These are phyloP conservation scores for Cytospora paraplurivora DNA, from an alignment of 2,329 filamentous ascomycete genomes.

Conservation along the genomic window DNA sequence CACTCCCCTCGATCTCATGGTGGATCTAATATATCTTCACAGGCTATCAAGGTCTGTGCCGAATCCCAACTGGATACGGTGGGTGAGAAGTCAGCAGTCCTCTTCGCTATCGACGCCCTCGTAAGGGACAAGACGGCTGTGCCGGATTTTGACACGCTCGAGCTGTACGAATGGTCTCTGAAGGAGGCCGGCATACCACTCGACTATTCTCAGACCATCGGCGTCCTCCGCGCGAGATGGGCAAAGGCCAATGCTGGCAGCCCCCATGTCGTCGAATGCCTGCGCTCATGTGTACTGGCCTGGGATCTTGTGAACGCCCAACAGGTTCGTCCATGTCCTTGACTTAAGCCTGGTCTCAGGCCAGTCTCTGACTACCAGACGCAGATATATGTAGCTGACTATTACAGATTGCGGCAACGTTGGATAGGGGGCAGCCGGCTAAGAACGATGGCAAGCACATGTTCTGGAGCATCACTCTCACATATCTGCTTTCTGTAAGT, in stretches of 20 bases:
- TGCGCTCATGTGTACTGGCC: constrained; percentile 55
- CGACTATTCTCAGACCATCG: constrained; percentile 51
- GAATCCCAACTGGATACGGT: constrained; percentile 56
- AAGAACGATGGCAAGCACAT: constrained; percentile 50
- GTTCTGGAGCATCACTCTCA: constrained; percentile 59
- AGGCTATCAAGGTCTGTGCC: constrained; percentile 53
- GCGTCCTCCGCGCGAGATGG: constrained; percentile 51
- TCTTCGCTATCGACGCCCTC: constrained; percentile 48
- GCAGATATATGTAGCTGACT: constrained; percentile 7
- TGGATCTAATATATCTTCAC: constrained; percentile 12
- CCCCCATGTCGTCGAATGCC: constrained; percentile 44
- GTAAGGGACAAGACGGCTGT: constrained; percentile 49
- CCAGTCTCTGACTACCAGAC: background rate
- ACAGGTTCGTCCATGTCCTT: constrained; percentile 45
- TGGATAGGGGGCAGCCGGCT: constrained; percentile 54
- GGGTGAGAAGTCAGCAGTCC: constrained; percentile 46
- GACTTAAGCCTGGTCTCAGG: no score
- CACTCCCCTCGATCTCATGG: background rate
- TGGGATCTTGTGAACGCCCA: constrained; percentile 61
- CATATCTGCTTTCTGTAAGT: constrained; percentile 55
- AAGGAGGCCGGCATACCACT: constrained; percentile 35
- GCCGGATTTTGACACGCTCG: constrained; percentile 53
- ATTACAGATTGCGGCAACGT: constrained; percentile 53
- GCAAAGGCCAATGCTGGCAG: constrained; percentile 57
- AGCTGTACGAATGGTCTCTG: constrained; percentile 59